These are phyloP conservation scores for Cenococcum geophilum DNA, from an alignment of 495 filamentous ascomycete species.

Conservation along the genomic window DNA sequence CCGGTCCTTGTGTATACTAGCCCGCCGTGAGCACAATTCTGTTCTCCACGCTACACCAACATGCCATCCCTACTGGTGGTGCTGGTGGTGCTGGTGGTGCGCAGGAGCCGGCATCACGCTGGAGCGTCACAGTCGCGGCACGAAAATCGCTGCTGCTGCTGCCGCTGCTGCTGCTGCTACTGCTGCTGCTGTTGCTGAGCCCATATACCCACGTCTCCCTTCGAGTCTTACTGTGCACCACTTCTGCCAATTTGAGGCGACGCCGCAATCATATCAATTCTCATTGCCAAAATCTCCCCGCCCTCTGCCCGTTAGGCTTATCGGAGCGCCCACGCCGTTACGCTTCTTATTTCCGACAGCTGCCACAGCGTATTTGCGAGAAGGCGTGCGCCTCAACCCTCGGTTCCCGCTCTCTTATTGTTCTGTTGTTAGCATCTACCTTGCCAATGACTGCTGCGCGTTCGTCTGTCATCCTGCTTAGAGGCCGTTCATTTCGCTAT, in stretches of 20 bases:
- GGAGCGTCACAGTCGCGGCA: constrained; percentile 21
- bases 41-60: constrained; percentile 8
- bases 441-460: background rate
- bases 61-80: constrained; percentile 4
- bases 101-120: background rate
- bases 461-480: constrained; percentile 4
- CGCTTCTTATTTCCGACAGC: constrained; percentile 8
- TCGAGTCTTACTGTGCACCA: constrained; percentile 18
- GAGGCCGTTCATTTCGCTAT: constrained; percentile 21
- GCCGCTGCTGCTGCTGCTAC: too few species aligned
- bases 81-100: background rate
- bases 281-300: background rate
- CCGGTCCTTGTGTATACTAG: background rate
- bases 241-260: constrained; percentile 12
- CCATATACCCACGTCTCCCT: constrained; percentile 20
- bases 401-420: background rate
- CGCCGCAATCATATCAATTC: constrained; percentile 5
- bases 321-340: constrained; percentile 8
- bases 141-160: constrained; percentile 9
- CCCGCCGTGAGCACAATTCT: background rate
- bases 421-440: background rate
- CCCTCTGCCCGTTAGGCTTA: constrained; percentile 13
- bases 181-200: too few species aligned
- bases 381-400: constrained; percentile 6
- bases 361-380: background rate